These are phyloP conservation scores for Neurospora sp. DNA, from an alignment of 2,329 filamentous ascomycete species.

Conservation along the genomic window DNA sequence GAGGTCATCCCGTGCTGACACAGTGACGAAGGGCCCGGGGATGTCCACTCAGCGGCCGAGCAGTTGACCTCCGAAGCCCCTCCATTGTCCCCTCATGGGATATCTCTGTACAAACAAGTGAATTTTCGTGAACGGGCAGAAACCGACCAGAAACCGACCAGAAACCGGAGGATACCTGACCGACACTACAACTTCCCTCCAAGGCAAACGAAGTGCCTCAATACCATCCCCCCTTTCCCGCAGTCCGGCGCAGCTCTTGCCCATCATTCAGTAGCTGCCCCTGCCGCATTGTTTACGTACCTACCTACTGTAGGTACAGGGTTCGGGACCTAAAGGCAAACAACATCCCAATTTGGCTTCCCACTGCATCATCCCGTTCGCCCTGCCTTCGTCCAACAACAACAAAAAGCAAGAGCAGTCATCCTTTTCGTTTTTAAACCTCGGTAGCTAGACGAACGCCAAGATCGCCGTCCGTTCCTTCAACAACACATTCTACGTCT, in stretches of 20 bases:
- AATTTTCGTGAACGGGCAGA: not conserved
- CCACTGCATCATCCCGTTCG: not conserved
- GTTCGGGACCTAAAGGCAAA: not conserved
- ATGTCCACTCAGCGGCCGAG: too few species aligned
- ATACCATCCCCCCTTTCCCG: not conserved
- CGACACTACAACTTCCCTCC: not conserved
- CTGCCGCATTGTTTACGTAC: not conserved
- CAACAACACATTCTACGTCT: not conserved
- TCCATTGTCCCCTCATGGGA: not conserved
- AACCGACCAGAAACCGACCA: not conserved
- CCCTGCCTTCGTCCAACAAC: not conserved
- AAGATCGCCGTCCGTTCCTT: not conserved
- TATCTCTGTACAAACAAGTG: not conserved
- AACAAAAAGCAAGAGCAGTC: not conserved
- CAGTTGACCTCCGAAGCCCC: not conserved
- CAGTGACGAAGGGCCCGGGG: not conserved
- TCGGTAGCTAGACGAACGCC: not conserved
- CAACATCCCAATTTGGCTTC: not conserved
- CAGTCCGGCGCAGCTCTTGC: not conserved
- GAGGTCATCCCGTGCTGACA: not conserved
- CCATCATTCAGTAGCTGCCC: not conserved
- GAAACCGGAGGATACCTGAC: not conserved
- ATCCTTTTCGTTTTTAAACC: too few species aligned
- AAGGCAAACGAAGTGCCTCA: not conserved
- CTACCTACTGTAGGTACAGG: not conserved